Percentiles rank a stretch among this genome's conserved stretches.
Evolutionary conservation across 164 flowering plant species (phyloP).

Genomic region (Sextonia rubra): DNA sequence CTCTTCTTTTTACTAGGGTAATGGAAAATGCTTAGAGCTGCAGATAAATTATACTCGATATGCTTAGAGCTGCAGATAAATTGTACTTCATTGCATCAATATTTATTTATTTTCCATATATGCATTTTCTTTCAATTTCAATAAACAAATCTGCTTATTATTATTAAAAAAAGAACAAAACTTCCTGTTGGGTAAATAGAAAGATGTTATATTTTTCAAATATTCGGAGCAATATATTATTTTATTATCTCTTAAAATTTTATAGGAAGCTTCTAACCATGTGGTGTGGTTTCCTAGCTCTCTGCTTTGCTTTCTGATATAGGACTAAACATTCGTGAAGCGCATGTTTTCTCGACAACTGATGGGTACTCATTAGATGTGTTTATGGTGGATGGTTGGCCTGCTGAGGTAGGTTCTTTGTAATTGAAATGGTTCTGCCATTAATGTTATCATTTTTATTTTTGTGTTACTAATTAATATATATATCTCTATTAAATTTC

Average conservation of each 20-base stretch:
- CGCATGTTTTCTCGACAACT: slow-evolving; percentile 92
- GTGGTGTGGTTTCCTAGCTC: slow-evolving; percentile 40
- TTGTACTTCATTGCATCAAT: no score
- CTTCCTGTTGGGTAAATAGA: not conserved
- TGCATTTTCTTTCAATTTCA: not conserved
- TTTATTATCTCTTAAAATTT: not conserved
- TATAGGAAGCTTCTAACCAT: slow-evolving; percentile 17
- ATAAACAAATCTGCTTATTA: not conserved
- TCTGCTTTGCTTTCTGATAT: slow-evolving; percentile 94
- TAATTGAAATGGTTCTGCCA: not conserved
- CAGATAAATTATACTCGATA: no score
- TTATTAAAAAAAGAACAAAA: no score
- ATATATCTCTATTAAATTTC: no score
- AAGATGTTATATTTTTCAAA: not conserved
- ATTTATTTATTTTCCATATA: not conserved
- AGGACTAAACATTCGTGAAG: slow-evolving; percentile 96
- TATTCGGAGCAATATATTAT: not conserved
- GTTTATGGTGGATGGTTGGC: slow-evolving; percentile 99
- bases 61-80: no score
- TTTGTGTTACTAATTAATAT: no score
- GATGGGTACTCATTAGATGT: slow-evolving; percentile 98
- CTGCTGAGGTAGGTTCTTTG: slow-evolving; percentile 55
- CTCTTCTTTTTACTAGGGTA: no score
- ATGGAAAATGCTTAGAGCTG: no score
- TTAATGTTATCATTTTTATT: not conserved